Evolutionary conservation across 495 filamentous ascomycete species (phyloP).

Genomic region (Tuber magnatum): DNA sequence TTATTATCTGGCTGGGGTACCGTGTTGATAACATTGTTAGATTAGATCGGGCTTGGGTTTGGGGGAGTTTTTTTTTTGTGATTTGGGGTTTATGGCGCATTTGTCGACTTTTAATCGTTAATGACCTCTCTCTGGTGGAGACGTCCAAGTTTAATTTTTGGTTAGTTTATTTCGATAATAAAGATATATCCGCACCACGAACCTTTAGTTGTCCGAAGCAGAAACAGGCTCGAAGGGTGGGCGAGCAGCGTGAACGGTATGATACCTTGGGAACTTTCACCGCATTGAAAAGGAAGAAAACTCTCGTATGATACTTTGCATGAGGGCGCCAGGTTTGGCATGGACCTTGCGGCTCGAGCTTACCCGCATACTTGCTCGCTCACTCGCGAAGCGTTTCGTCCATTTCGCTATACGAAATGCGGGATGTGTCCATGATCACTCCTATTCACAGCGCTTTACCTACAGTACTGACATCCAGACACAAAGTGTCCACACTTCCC

Average conservation of each 20-base stretch:
- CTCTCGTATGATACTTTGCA: neutral
- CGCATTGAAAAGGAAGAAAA: neutral
- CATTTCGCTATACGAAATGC: neutral
- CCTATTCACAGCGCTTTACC: neutral
- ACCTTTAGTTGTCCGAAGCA: neutral
- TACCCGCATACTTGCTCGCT: neutral
- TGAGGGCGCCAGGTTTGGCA: neutral
- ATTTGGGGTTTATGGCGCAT: neutral
- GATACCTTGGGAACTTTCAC: neutral
- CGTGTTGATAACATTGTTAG: conserved; percentile 6
- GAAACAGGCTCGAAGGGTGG: neutral
- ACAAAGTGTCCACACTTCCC: neutral
- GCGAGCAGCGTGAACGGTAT: neutral
- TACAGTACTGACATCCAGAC: neutral
- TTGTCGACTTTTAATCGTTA: neutral
- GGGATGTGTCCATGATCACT: neutral
- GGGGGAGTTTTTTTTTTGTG: neutral
- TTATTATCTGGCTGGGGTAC: neutral
- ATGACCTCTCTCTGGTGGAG: neutral
- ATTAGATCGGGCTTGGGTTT: neutral
- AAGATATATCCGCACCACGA: neutral
- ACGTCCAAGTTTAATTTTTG: neutral
- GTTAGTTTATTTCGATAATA: neutral
- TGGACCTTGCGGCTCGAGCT: neutral
- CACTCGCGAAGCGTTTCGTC: neutral